Percentiles rank a stretch among this genome's conserved stretches.
phyloP scores from a whole-genome alignment of 495 filamentous ascomycete genomes.

The Xylaria palmicola region DNA sequence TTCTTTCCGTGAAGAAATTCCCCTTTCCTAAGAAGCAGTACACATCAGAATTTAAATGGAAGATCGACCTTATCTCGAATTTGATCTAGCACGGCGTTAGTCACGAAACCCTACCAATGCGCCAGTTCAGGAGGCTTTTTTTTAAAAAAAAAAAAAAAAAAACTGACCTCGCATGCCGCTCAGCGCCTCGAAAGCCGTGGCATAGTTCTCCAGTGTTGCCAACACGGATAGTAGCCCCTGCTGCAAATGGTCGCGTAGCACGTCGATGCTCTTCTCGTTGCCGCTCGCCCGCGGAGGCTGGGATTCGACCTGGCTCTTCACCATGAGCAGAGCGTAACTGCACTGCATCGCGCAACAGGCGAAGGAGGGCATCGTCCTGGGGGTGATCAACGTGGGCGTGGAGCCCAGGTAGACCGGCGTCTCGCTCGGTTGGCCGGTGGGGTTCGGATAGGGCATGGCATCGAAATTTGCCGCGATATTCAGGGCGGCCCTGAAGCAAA shows the following conservation, averaged over 20 bases:
- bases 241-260: constrained; percentile 53
- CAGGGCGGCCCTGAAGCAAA: constrained; percentile 53
- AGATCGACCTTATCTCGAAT: constrained; percentile 34
- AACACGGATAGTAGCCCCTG: constrained; percentile 53
- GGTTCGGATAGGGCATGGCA: constrained; percentile 51
- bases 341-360: constrained; percentile 64
- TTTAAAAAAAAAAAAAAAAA: no score
- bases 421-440: constrained; percentile 31
- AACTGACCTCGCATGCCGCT: constrained; percentile 60
- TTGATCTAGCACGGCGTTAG: constrained; percentile 21
- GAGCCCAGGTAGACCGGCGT: constrained; percentile 30
- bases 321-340: constrained; percentile 62
- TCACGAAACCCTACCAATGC: constrained; percentile 2
- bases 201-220: constrained; percentile 54
- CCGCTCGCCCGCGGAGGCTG: constrained; percentile 36
- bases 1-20: no score
- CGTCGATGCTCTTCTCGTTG: constrained; percentile 33
- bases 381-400: constrained; percentile 30
- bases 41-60: constrained; percentile 13
- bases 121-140: no score
- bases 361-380: constrained; percentile 60
- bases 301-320: constrained; percentile 50
- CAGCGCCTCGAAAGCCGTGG: constrained; percentile 58
- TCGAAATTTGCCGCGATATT: constrained; percentile 53
- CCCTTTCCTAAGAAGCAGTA: no score